Conservation (phyloP, 2,329 filamentous ascomycete genomes). For the Fusarium domesticum region DNA sequence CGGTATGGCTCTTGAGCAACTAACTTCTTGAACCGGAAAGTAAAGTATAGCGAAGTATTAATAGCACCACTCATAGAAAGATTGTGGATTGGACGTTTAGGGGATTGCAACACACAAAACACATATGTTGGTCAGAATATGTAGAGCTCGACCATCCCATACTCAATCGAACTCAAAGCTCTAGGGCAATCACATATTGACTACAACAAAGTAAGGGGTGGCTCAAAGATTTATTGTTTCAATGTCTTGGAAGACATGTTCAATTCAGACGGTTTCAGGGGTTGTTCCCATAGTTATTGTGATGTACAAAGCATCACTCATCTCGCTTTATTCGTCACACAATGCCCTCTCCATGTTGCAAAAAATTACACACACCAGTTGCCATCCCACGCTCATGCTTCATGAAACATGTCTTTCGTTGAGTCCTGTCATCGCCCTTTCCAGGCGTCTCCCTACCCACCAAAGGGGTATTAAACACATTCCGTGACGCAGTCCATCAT, state of each 20-base stretch:
- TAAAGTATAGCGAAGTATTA: no score
- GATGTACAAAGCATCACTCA: slow-evolving; percentile 13
- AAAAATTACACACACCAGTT: slow-evolving; percentile 15
- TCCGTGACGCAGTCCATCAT: slow-evolving; percentile 29
- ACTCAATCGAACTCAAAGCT: no score
- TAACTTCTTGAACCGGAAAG: no score
- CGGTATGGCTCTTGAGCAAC: no score
- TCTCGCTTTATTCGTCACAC: slow-evolving; percentile 13
- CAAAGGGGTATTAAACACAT: slow-evolving; percentile 12
- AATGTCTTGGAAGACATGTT: neutral
- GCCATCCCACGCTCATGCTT: slow-evolving; percentile 8
- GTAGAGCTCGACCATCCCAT: no score
- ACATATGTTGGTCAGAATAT: no score
- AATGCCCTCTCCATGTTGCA: slow-evolving; percentile 9
- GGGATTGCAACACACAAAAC: no score
- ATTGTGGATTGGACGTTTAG: no score
- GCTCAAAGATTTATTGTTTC: neutral
- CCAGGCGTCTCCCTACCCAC: slow-evolving; percentile 8
- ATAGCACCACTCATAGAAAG: no score
- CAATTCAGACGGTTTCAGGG: neutral
- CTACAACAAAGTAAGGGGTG: no score
- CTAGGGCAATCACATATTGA: no score
- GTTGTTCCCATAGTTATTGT: neutral
- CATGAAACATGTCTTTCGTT: slow-evolving; percentile 18
- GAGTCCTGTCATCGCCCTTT: slow-evolving; percentile 12